A percentile compares a stretch with the other conserved stretches of the same genome.
Conservation (phyloP, 345 rosid species). For the Heritiera littoralis region DNA sequence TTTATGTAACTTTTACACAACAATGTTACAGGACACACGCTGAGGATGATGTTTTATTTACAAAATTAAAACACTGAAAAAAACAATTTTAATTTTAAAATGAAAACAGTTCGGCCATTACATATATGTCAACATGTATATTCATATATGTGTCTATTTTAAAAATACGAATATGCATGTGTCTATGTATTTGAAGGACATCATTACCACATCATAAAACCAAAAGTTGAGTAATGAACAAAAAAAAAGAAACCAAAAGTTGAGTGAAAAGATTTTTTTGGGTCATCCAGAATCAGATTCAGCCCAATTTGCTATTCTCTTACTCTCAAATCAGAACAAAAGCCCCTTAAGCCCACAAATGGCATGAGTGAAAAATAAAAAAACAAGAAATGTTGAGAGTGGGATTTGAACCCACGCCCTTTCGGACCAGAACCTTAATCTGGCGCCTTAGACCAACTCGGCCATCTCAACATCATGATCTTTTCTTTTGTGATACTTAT, state of each 20-base stretch:
- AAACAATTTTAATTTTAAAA: too few relatives aligned
- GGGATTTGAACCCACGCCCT: constrained; percentile 82
- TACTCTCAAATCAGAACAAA: background rate
- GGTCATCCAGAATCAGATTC: background rate
- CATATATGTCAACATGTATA: too few relatives aligned
- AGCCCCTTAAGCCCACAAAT: background rate
- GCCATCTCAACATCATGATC: constrained; percentile 33
- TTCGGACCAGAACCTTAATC: constrained; percentile 85
- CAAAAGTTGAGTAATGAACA: too few relatives aligned
- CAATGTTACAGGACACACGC: background rate
- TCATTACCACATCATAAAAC: too few relatives aligned
- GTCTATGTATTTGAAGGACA: too few relatives aligned
- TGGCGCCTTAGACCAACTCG: constrained; percentile 86
- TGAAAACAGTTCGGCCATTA: too few relatives aligned
- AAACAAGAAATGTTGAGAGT: constrained; percentile 44
- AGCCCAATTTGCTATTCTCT: background rate
- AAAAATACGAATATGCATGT: too few relatives aligned
- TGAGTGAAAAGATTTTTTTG: background rate
- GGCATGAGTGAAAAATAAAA: background rate
- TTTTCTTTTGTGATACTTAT: too few relatives aligned
- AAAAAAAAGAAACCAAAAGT: background rate
- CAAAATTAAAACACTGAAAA: too few relatives aligned
- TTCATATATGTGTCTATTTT: too few relatives aligned
- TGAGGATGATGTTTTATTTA: too few relatives aligned
- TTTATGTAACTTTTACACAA: background rate